Evolutionary conservation across 768 basidiomycete genomes (phyloP).

Genomic region (Psilocybe cubensis): DNA sequence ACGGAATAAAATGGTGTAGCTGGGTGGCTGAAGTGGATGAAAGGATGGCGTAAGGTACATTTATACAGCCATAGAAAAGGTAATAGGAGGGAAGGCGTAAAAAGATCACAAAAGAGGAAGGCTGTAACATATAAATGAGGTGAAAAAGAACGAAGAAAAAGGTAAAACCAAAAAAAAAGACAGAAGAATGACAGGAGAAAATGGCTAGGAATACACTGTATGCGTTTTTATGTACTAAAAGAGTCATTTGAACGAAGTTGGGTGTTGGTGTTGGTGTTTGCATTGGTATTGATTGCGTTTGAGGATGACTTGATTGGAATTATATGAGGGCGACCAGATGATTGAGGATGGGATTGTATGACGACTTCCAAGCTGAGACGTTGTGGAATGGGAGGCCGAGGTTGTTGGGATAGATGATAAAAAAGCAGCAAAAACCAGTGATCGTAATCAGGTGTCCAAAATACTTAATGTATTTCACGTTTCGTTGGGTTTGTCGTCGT

Average conservation of each 20-base stretch:
- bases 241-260: constrained; percentile 19
- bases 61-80: constrained; percentile 9
- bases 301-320: not conserved
- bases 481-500: not conserved
- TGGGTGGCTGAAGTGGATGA: not conserved
- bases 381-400: not conserved
- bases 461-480: constrained; percentile 13
- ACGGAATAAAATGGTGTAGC: not conserved
- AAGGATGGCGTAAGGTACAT: constrained; percentile 1
- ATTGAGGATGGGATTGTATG: not conserved
- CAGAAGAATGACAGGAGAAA: constrained; percentile 12
- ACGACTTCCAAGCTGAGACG: not conserved
- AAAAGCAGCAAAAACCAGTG: not conserved
- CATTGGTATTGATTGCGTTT: not conserved
- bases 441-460: not conserved
- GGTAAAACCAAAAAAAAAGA: constrained; percentile 20
- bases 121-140: not conserved
- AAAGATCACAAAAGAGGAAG: not conserved
- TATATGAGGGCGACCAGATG: not conserved
- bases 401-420: not conserved
- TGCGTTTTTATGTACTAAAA: constrained; percentile 23
- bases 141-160: constrained; percentile 8
- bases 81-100: not conserved
- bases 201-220: constrained; percentile 31
- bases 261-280: constrained; percentile 14